These are phyloP conservation scores for Fusarium penzigii DNA, from an alignment of 2,329 filamentous ascomycete species.

Conservation along the genomic window DNA sequence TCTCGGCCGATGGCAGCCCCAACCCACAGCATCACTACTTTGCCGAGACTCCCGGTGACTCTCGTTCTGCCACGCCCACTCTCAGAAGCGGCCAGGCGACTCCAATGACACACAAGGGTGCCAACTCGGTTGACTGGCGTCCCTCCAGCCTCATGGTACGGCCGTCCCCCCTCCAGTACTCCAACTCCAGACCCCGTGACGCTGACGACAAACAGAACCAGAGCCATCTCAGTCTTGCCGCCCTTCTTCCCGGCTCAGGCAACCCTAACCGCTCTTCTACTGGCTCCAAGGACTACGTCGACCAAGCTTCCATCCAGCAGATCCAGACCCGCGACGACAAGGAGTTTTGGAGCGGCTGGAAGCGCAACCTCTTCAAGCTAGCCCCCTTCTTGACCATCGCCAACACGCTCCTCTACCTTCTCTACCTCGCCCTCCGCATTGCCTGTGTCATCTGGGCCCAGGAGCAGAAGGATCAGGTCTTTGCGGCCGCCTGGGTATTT, in stretches of 20 bases:
- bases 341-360: constrained; percentile 49
- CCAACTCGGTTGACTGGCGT: constrained; percentile 30
- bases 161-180: constrained; percentile 13
- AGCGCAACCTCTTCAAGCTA: constrained; percentile 40
- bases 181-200: constrained; percentile 13
- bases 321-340: constrained; percentile 45
- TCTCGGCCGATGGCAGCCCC: constrained; percentile 23
- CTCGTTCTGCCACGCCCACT: constrained; percentile 30
- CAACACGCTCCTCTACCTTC: constrained; percentile 44
- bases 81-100: constrained; percentile 28
- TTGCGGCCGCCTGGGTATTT: constrained; percentile 57
- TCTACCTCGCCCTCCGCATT: constrained; percentile 54
- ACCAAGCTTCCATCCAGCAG: constrained; percentile 37
- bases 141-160: constrained; percentile 32
- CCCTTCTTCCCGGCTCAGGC: constrained; percentile 37
- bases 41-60: constrained; percentile 23
- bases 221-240: constrained; percentile 44
- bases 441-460: constrained; percentile 55
- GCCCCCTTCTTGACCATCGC: constrained; percentile 41
- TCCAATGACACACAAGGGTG: constrained; percentile 18
- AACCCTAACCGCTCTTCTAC: constrained; percentile 25
- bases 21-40: constrained; percentile 29
- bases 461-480: constrained; percentile 39
- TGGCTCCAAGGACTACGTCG: constrained; percentile 33
- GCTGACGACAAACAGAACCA: constrained; percentile 38